A percentile compares a stretch with the other conserved stretches of the same genome.
Evolutionary conservation across 1,284 basidiomycete species (phyloP).

Genomic region (Papiliotrema flavescens): DNA sequence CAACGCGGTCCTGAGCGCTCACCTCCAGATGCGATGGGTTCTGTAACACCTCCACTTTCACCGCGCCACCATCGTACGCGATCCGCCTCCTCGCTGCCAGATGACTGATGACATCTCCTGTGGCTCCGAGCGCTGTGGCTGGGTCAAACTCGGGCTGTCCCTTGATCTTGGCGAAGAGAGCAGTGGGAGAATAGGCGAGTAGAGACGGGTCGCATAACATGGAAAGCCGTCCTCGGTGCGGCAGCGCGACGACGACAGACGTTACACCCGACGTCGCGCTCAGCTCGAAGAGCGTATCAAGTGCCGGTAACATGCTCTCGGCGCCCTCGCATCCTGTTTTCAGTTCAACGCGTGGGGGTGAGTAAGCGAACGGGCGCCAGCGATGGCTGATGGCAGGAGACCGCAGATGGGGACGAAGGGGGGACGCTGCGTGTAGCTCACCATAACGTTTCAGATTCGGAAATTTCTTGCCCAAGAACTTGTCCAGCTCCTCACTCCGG

Average conservation of each 20-base stretch:
- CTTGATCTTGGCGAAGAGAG: constrained; percentile 79
- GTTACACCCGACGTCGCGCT: constrained; percentile 66
- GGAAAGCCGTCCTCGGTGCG: constrained; percentile 79
- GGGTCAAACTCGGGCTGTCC: constrained; percentile 63
- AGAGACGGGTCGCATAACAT: constrained; percentile 67
- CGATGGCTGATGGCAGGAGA: no score
- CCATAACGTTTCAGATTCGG: constrained; percentile 44
- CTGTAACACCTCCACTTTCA: constrained; percentile 72
- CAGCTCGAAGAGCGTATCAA: constrained; percentile 68
- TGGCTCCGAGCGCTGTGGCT: constrained; percentile 63
- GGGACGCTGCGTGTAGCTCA: neutral
- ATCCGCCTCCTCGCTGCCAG: constrained; percentile 54
- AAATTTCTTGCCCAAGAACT: constrained; percentile 44
- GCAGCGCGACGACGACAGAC: constrained; percentile 61
- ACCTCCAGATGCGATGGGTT: constrained; percentile 82
- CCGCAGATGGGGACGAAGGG: no score
- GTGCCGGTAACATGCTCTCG: constrained; percentile 81
- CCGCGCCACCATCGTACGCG: constrained; percentile 54
- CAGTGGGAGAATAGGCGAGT: constrained; percentile 61
- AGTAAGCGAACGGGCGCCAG: neutral
- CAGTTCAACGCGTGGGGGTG: neutral
- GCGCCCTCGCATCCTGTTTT: constrained; percentile 62
- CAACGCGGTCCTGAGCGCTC: constrained; percentile 8
- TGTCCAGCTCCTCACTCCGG: constrained; percentile 72
- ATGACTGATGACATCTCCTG: constrained; percentile 83